Conservation (phyloP, 2,329 filamentous ascomycete species). For the Ilyonectria sp. region DNA sequence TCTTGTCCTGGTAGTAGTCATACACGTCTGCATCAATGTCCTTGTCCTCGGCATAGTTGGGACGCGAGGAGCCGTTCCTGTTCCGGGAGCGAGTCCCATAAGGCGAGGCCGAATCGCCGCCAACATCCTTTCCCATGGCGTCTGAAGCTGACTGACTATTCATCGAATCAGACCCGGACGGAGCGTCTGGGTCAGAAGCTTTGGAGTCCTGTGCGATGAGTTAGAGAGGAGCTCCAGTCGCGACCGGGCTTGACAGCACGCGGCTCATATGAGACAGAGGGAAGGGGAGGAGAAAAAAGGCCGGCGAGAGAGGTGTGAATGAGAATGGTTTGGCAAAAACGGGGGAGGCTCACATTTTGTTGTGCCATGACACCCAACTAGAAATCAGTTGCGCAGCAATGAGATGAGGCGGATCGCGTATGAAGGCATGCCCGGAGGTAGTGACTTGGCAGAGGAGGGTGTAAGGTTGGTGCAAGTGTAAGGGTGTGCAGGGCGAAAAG, state of each 20-base stretch:
- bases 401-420: constrained; percentile 52
- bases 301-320: constrained; percentile 37
- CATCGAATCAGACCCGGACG: constrained; percentile 58
- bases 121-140: constrained; percentile 64
- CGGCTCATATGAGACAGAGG: constrained; percentile 30
- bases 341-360: constrained; percentile 53
- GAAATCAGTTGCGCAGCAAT: constrained; percentile 53
- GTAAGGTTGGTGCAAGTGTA: constrained; percentile 38
- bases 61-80: constrained; percentile 82
- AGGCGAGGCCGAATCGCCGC: constrained; percentile 71
- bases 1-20: constrained; percentile 74
- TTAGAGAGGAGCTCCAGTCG: constrained; percentile 42
- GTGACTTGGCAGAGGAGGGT: constrained; percentile 41
- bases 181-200: constrained; percentile 52
- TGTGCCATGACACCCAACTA: constrained; percentile 56
- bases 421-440: constrained; percentile 51
- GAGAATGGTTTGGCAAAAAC: constrained; percentile 31
- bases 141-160: constrained; percentile 65
- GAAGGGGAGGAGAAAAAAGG: constrained; percentile 32
- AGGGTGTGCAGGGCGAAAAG: constrained; percentile 35
- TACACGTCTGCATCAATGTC: constrained; percentile 90
- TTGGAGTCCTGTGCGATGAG: constrained; percentile 52
- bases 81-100: constrained; percentile 97
- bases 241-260: constrained; percentile 39
- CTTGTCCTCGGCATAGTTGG: constrained; percentile 96